Conservation (phyloP, 352 stramenopile species). For the Pythium brachiatum region DNA sequence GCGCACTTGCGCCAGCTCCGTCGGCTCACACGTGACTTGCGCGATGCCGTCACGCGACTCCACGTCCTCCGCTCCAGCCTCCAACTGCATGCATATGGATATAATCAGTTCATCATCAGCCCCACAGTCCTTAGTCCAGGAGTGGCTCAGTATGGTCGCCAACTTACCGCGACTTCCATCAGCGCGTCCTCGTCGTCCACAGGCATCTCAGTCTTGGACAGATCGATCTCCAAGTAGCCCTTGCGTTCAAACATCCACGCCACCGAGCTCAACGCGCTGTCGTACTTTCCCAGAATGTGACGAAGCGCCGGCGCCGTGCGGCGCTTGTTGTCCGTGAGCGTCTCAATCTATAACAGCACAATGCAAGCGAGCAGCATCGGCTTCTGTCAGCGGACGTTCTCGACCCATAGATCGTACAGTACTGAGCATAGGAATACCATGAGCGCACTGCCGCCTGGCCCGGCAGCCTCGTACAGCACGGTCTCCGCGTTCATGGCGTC, state of each 20-base stretch:
- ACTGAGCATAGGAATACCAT: too few relatives aligned
- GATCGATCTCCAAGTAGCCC: conserved; percentile 72
- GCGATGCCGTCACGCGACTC: conserved; percentile 58
- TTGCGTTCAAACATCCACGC: conserved; percentile 87
- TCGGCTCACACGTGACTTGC: conserved; percentile 72
- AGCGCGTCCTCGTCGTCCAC: conserved; percentile 64
- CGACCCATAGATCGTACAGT: too few relatives aligned
- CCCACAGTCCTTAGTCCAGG: background rate
- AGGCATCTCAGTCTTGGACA: conserved; percentile 25
- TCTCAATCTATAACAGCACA: conserved; percentile 58
- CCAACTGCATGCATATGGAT: conserved; percentile 35
- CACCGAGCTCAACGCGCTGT: conserved; percentile 64
- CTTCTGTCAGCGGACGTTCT: background rate
- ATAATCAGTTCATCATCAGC: background rate
- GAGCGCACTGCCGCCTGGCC: conserved; percentile 65
- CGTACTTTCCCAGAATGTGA: conserved; percentile 71
- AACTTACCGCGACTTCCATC: conserved; percentile 71
- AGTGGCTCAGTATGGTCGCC: background rate
- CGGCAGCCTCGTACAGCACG: conserved; percentile 77
- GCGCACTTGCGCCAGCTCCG: conserved; percentile 56
- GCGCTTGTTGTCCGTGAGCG: conserved; percentile 81
- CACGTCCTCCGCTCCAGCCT: conserved; percentile 70
- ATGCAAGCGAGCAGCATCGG: background rate
- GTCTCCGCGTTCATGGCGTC: conserved; percentile 67
- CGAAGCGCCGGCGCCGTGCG: conserved; percentile 77